Conservation (phyloP, 192 early-diverging fungal genomes). For the Umbelopsis isabellina region DNA sequence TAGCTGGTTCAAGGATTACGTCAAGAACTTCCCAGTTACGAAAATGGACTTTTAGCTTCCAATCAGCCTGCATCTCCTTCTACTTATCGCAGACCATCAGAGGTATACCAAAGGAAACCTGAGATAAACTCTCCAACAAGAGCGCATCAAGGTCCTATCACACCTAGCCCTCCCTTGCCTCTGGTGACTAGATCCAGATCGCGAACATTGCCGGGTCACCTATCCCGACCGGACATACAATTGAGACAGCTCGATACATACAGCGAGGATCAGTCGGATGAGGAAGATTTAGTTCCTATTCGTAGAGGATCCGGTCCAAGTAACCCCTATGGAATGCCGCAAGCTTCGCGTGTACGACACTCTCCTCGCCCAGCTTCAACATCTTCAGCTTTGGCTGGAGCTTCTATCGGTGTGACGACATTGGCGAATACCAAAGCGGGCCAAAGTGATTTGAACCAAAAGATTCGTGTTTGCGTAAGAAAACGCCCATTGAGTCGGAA, state of each 20-base stretch:
- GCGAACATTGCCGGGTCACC: constrained; percentile 31
- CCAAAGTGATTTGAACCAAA: constrained; percentile 68
- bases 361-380: constrained; percentile 13
- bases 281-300: constrained; percentile 23
- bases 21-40: constrained; percentile 40
- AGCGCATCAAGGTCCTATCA: constrained; percentile 47
- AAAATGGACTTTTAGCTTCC: constrained; percentile 26
- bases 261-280: constrained; percentile 26
- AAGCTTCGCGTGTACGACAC: constrained; percentile 17
- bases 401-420: background rate
- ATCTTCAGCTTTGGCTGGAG: constrained; percentile 4
- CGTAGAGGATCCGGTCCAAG: constrained; percentile 44
- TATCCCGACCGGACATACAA: constrained; percentile 24
- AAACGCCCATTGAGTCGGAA: constrained; percentile 93
- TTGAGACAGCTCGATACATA: constrained; percentile 11
- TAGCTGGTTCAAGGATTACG: constrained; percentile 43
- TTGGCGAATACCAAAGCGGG: background rate
- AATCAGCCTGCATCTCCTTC: constrained; percentile 3
- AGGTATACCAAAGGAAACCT: background rate
- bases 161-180: constrained; percentile 7
- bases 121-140: background rate
- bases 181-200: constrained; percentile 26
- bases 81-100: constrained; percentile 2
- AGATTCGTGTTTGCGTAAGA: constrained; percentile 96
- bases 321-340: constrained; percentile 80